Evolutionary conservation across 257 asterid species (phyloP).

Genomic region (Nicotiana otophora): DNA sequence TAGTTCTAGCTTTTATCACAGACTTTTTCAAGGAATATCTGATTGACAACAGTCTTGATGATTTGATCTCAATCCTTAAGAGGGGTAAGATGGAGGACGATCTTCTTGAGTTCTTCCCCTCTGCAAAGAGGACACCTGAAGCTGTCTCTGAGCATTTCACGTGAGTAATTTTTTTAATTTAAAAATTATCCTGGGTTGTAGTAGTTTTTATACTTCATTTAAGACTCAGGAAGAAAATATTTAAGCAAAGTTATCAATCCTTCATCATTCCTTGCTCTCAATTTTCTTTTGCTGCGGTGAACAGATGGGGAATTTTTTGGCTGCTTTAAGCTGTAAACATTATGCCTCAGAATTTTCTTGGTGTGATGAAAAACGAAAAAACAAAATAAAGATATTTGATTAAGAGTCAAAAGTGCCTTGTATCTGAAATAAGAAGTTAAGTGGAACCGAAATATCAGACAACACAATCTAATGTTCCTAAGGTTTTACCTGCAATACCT

Average conservation of each 20-base stretch:
- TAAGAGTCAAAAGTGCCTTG: neutral
- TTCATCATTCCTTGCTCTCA: neutral
- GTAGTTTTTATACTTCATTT: neutral
- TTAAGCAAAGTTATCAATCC: neutral
- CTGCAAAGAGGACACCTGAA: constrained; percentile 84
- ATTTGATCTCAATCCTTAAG: constrained; percentile 80
- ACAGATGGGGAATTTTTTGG: neutral
- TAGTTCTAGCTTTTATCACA: constrained; percentile 86
- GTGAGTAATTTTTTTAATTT: constrained; percentile 37
- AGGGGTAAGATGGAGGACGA: constrained; percentile 93
- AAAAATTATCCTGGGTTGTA: no score
- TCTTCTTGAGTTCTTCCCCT: constrained; percentile 83
- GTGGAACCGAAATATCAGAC: neutral
- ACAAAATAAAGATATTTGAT: neutral
- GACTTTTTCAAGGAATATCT: constrained; percentile 95
- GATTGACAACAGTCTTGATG: constrained; percentile 95
- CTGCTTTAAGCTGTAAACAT: neutral
- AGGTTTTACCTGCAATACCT: neutral
- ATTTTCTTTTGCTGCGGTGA: neutral
- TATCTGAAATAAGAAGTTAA: neutral
- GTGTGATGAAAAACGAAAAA: neutral
- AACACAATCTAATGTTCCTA: neutral
- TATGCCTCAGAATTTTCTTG: neutral
- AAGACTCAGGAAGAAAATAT: neutral
- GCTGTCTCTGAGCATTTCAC: constrained; percentile 89